phyloP scores from a whole-genome alignment of 768 basidiomycete species.

The Pleurotus sapidus region DNA sequence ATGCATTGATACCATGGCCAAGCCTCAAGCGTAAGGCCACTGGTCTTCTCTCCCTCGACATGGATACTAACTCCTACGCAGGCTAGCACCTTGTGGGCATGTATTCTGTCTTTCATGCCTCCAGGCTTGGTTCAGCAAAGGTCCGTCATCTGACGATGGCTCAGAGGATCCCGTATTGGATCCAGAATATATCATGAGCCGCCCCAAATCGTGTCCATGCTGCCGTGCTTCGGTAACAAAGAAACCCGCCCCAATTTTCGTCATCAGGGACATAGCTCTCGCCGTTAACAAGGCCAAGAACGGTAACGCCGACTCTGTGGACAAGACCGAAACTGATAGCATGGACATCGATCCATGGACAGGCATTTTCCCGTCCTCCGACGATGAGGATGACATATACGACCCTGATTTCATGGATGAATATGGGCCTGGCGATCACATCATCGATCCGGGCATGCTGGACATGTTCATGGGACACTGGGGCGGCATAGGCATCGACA shows the following conservation, averaged over 20 bases:
- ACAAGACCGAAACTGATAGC: conserved; percentile 14
- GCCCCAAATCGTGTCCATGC: conserved; percentile 71
- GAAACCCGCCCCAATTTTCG: conserved; percentile 66
- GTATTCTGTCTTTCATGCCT: conserved; percentile 72
- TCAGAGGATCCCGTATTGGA: conserved; percentile 34
- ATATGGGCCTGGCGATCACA: conserved; percentile 16
- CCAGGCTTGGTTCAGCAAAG: conserved; percentile 75
- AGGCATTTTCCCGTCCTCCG: conserved; percentile 56
- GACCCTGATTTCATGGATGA: conserved; percentile 33
- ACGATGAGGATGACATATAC: conserved; percentile 36
- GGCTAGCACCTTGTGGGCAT: conserved; percentile 75
- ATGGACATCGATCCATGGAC: conserved; percentile 62
- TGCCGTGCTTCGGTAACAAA: conserved; percentile 57
- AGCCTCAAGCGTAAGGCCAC: conserved; percentile 62
- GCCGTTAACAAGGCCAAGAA: conserved; percentile 45
- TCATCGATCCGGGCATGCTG: conserved; percentile 2
- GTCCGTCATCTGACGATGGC: conserved; percentile 45
- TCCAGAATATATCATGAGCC: conserved; percentile 47
- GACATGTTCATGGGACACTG: conserved; percentile 6
- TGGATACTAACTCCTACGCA: conserved; percentile 19
- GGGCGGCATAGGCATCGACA: conserved; percentile 14
- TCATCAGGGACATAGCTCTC: conserved; percentile 58
- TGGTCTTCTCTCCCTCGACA: background rate
- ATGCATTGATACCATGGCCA: conserved; percentile 65
- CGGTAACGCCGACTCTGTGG: conserved; percentile 10